These are phyloP conservation scores for Asclepias syriaca DNA, from an alignment of 257 asterid species.

Conservation along the genomic window DNA sequence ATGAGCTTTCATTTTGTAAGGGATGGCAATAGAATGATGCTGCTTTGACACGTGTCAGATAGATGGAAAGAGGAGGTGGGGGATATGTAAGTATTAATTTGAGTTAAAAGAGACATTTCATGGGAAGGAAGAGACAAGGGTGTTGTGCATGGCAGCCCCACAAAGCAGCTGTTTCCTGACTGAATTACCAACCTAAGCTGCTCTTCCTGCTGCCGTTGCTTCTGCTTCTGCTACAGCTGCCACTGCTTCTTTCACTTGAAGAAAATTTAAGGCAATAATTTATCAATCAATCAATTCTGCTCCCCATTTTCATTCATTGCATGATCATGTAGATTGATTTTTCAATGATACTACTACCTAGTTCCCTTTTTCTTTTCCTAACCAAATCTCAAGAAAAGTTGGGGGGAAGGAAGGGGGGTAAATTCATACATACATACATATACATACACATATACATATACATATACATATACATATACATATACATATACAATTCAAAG, in stretches of 20 bases:
- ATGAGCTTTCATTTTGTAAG: no score
- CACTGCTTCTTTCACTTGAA: conserved; percentile 7
- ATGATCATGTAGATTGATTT: neutral
- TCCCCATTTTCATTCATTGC: conserved; percentile 1
- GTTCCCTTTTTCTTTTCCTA: neutral
- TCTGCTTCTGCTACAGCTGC: conserved; percentile 11
- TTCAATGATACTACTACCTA: neutral
- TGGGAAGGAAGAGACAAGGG: conserved; percentile 48
- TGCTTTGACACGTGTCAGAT: neutral
- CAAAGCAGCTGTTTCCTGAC: conserved; percentile 28
- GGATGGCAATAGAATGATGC: no score
- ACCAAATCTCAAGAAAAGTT: neutral
- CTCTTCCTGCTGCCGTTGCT: neutral
- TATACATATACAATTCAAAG: neutral
- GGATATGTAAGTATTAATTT: neutral
- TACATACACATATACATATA: neutral
- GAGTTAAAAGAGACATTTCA: conserved; percentile 47
- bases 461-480: neutral
- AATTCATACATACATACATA: neutral
- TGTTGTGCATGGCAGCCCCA: conserved; percentile 29
- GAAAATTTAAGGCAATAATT: neutral
- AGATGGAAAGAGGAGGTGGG: neutral
- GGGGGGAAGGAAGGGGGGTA: neutral
- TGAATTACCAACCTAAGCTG: conserved; percentile 17
- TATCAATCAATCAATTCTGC: neutral